These are phyloP conservation scores for Xylaria arbuscula DNA, from an alignment of 2,329 filamentous ascomycete species.

Conservation along the genomic window DNA sequence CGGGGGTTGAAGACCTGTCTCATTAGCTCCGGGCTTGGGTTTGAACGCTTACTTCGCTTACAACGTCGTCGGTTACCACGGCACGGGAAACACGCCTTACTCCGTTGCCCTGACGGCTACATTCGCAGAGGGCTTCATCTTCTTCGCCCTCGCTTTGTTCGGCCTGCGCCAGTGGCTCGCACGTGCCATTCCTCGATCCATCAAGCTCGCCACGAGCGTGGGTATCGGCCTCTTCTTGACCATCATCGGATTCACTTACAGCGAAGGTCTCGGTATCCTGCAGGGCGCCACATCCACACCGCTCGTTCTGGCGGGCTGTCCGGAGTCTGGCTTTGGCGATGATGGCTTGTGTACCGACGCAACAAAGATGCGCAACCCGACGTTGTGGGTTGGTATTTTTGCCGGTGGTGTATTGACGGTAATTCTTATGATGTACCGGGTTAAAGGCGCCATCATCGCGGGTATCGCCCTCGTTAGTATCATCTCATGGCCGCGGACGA, in stretches of 20 bases:
- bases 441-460: constrained; percentile 87
- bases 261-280: constrained; percentile 83
- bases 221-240: constrained; percentile 87
- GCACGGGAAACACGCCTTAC: constrained; percentile 78
- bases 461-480: constrained; percentile 87
- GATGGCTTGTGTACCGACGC: constrained; percentile 69
- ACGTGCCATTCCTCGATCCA: constrained; percentile 81
- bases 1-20: constrained; percentile 65
- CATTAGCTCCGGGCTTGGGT: constrained; percentile 80
- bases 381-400: constrained; percentile 91
- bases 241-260: constrained; percentile 80
- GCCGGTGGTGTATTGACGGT: constrained; percentile 83
- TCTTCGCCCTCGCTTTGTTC: constrained; percentile 80
- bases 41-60: constrained; percentile 88
- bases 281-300: constrained; percentile 76
- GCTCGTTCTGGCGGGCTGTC: constrained; percentile 79
- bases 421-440: constrained; percentile 83
- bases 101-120: constrained; percentile 83
- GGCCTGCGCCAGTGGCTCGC: constrained; percentile 91
- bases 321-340: constrained; percentile 52
- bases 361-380: constrained; percentile 83
- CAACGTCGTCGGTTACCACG: constrained; percentile 79
- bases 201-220: constrained; percentile 87
- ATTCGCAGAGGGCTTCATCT: constrained; percentile 89
- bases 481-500: constrained; percentile 86